A percentile compares a stretch with the other conserved stretches of the same genome.
These are phyloP conservation scores for Elongisporangium senticosum DNA, from an alignment of 352 stramenopile species.

Conservation along the genomic window DNA sequence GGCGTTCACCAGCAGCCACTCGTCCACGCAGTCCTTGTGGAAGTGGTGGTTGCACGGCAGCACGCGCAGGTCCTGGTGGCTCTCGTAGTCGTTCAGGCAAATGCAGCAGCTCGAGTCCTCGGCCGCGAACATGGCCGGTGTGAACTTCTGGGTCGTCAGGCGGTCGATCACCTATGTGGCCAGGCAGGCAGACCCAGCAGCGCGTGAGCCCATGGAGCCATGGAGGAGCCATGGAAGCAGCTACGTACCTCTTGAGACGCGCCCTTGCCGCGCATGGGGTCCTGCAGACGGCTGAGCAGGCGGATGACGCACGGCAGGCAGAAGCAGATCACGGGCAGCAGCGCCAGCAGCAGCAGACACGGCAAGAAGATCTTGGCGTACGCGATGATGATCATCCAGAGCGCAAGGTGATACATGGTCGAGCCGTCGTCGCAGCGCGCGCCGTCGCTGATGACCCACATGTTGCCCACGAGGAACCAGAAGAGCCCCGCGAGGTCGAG, in stretches of 20 bases:
- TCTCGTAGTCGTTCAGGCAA: slow-evolving; percentile 87
- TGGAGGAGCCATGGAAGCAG: not conserved
- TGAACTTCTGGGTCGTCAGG: slow-evolving; percentile 56
- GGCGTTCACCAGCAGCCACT: slow-evolving; percentile 85
- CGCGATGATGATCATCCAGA: slow-evolving; percentile 91
- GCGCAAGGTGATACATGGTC: slow-evolving; percentile 73
- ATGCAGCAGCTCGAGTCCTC: slow-evolving; percentile 90
- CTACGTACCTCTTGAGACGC: slow-evolving; percentile 59
- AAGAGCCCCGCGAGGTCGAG: slow-evolving; percentile 73
- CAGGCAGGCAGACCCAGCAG: slow-evolving; percentile 3
- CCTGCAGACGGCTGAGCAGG: slow-evolving; percentile 85
- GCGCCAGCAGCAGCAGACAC: slow-evolving; percentile 83
- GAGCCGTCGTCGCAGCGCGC: slow-evolving; percentile 73
- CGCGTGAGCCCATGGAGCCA: not conserved
- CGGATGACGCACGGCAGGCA: slow-evolving; percentile 91
- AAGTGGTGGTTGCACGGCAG: slow-evolving; percentile 96
- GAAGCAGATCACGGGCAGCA: slow-evolving; percentile 92
- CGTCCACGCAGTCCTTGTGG: slow-evolving; percentile 88
- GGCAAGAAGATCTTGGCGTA: slow-evolving; percentile 93
- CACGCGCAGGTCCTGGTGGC: slow-evolving; percentile 86
- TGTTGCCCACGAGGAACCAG: slow-evolving; percentile 86
- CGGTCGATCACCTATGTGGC: slow-evolving; percentile 53
- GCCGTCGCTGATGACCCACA: slow-evolving; percentile 86
- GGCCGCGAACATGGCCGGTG: slow-evolving; percentile 50
- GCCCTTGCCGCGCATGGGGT: slow-evolving; percentile 84